Evolutionary conservation across 306 rosid genomes (phyloP).

Genomic region (Ormosia emarginata): DNA sequence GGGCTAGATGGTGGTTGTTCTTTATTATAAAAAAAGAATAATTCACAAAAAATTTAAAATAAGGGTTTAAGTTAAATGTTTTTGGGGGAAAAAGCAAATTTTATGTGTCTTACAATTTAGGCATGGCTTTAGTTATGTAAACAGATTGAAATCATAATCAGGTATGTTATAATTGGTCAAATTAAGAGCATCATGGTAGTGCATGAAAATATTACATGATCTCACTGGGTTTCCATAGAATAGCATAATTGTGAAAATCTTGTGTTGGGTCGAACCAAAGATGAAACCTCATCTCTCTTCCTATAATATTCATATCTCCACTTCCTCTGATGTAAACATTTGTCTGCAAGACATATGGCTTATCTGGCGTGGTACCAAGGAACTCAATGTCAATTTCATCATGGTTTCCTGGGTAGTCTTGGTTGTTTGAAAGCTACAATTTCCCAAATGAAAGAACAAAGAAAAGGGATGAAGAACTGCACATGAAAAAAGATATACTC

Average conservation of each 20-base stretch:
- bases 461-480: not conserved
- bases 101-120: not conserved
- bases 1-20: not conserved
- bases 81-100: not conserved
- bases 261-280: constrained; percentile 95
- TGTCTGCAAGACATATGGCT: constrained; percentile 87
- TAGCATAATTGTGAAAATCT: constrained; percentile 76
- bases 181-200: not conserved
- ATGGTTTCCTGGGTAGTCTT: constrained; percentile 75
- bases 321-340: constrained; percentile 88
- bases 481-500: not conserved
- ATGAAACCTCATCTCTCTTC: constrained; percentile 79
- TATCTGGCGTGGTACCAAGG: constrained; percentile 71
- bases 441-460: constrained; percentile 5
- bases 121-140: not conserved
- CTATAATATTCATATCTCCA: constrained; percentile 68
- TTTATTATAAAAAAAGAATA: not conserved
- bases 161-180: not conserved
- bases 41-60: not conserved
- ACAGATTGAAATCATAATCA: not conserved
- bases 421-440: constrained; percentile 82
- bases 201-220: constrained; percentile 59
- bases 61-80: no score
- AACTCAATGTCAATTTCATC: constrained; percentile 93
- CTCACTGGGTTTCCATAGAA: constrained; percentile 74